Evolutionary conservation across 305 asterid species (phyloP), one percentile per base, ranked within the genome.

Genomic region (Euphrasia arctica): DNA sequence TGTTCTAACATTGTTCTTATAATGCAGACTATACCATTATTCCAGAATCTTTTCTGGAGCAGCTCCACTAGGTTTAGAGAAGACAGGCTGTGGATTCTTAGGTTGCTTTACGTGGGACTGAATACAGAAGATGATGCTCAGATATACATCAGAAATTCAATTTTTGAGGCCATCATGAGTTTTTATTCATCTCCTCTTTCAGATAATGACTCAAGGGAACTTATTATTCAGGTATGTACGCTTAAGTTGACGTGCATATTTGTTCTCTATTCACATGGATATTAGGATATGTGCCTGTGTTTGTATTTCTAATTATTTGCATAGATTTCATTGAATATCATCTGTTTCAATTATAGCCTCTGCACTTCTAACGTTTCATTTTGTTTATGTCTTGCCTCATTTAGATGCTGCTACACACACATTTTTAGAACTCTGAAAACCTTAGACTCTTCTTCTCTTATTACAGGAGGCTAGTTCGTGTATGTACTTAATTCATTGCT

Each of bases 21-120:
- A 60, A 60, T 76, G 61, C 85, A 92, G 97, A 75, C 74, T 39
- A 71, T 92, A 68, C 97, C 98, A 25, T 80, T 92, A 45, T 90
- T 90, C 86, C 85, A 79, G 67, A 78, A 62, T 32, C 70, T 85
- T 72, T 90, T 92, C 75, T 87, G 89, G 93, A 87, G 97, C 71
- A 80, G 78, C 78, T 87, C 95, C 45, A 69, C 66, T 70, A 92
- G 62, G 69, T 89, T 80, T 77, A 82, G 66, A 72, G 76, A 82
- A 31, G 96, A 92, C 66, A 84, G 95, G 82, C 31, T 85, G 61
- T 90, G 98, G 98, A 90, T 92, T 73, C 91, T 90, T 71, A 87
- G 86, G 49, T 79, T 92, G 54, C 72, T 92, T 74, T 79, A 78
- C 68, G 71, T 73, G n/a, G 97, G 95, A 63, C 70, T 92, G 76